phyloP scores from a whole-genome alignment of 108 stramenopile genomes.

The Stephanodiscus minutulus region DNA sequence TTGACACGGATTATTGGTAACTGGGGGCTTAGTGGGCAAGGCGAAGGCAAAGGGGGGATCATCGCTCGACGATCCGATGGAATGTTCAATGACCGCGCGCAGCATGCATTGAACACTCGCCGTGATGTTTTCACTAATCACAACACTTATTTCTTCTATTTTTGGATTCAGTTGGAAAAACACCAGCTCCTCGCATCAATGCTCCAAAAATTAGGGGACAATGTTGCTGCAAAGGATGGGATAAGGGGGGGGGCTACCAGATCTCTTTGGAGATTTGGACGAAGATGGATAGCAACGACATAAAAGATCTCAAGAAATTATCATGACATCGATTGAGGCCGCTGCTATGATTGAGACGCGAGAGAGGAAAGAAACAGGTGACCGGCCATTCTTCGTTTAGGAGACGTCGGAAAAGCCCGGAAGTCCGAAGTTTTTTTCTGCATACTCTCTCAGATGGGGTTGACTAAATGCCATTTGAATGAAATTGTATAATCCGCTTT shows the following conservation, averaged over 20 bases:
- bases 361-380: too few species aligned
- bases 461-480: too few species aligned
- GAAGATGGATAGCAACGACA: too few species aligned
- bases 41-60: conserved; percentile 12
- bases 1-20: conserved; percentile 10
- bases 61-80: background rate
- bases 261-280: too few species aligned
- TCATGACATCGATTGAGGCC: too few species aligned
- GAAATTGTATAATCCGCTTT: too few species aligned
- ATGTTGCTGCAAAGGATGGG: background rate
- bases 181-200: conserved; percentile 3
- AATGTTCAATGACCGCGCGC: background rate
- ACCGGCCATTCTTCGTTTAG: too few species aligned
- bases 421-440: too few species aligned
- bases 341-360: too few species aligned
- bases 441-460: too few species aligned
- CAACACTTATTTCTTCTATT: conserved; percentile 7
- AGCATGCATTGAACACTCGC: background rate
- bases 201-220: background rate
- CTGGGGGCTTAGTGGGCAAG: conserved; percentile 10
- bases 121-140: background rate
- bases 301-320: too few species aligned
- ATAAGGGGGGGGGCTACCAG: background rate
- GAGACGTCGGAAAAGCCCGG: too few species aligned
- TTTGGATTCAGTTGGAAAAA: conserved; percentile 4